These are phyloP conservation scores for Podospora didyma DNA, from an alignment of 495 filamentous ascomycete species.

Conservation along the genomic window DNA sequence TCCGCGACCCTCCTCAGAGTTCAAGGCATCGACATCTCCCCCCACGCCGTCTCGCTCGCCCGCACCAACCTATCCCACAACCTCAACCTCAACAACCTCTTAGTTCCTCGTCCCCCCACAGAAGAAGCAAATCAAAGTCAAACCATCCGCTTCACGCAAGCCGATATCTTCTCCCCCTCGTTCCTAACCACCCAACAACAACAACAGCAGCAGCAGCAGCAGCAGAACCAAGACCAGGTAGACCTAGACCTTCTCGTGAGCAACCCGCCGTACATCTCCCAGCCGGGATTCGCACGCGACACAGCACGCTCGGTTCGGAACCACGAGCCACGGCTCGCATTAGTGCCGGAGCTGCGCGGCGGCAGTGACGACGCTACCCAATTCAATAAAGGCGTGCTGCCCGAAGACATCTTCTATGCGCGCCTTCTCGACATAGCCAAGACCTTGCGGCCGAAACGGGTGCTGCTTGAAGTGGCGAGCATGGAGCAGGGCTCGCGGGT, in stretches of 20 bases:
- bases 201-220: too few relatives aligned
- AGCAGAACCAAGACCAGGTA: neutral
- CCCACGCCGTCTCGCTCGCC: constrained; percentile 58
- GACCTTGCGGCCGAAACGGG: constrained; percentile 32
- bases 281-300: constrained; percentile 44
- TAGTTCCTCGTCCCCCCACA: constrained; percentile 1
- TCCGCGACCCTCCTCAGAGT: constrained; percentile 16
- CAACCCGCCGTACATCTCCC: constrained; percentile 91
- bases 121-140: neutral
- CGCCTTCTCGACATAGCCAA: constrained; percentile 41
- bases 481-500: constrained; percentile 56
- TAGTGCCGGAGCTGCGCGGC: constrained; percentile 56
- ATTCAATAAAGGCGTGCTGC: constrained; percentile 7
- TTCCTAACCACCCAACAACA: constrained; percentile 9
- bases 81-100: constrained; percentile 26
- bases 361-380: constrained; percentile 43
- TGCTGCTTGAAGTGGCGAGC: constrained; percentile 58
- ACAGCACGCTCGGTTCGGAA: constrained; percentile 71
- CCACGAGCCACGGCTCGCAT: constrained; percentile 72
- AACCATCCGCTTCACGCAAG: constrained; percentile 45
- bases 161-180: constrained; percentile 49
- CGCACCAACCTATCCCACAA: constrained; percentile 57
- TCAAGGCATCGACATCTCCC: constrained; percentile 59
- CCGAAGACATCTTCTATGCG: constrained; percentile 60
- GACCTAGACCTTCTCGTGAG: constrained; percentile 69